Percentiles rank a stretch among this genome's conserved stretches.
These are phyloP conservation scores for Ceratobasidium papillatum DNA, from an alignment of 1,284 basidiomycete genomes.

Conservation along the genomic window DNA sequence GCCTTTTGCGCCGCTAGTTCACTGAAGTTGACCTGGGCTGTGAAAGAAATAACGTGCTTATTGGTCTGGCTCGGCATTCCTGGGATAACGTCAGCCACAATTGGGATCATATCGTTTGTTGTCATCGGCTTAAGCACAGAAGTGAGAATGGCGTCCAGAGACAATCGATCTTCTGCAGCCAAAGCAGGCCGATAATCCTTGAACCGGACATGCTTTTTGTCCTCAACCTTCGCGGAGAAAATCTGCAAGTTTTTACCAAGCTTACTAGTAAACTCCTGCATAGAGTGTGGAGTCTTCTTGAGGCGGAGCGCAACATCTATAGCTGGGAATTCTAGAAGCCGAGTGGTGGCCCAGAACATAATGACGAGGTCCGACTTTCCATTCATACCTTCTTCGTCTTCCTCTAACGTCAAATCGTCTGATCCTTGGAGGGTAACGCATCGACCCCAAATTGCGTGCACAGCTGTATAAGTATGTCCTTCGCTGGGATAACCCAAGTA, in stretches of 20 bases:
- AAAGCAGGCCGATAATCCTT: not conserved
- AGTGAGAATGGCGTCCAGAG: too few species aligned
- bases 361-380: constrained; percentile 15
- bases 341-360: constrained; percentile 12
- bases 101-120: not conserved
- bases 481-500: not conserved
- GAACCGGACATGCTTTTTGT: not conserved
- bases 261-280: not conserved
- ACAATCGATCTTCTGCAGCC: not conserved
- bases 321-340: not conserved
- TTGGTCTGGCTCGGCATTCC: not conserved
- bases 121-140: not conserved
- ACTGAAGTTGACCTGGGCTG: not conserved
- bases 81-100: not conserved
- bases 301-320: not conserved
- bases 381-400: not conserved
- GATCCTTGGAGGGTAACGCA: not conserved
- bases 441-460: constrained; percentile 16
- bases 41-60: not conserved
- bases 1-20: not conserved
- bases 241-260: not conserved
- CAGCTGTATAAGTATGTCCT: not conserved
- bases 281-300: not conserved
- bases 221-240: not conserved
- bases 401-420: not conserved